Base-by-base conservation (phyloP, 2,329 filamentous ascomycete genomes). In the Aspergillus cejpii region DNA sequence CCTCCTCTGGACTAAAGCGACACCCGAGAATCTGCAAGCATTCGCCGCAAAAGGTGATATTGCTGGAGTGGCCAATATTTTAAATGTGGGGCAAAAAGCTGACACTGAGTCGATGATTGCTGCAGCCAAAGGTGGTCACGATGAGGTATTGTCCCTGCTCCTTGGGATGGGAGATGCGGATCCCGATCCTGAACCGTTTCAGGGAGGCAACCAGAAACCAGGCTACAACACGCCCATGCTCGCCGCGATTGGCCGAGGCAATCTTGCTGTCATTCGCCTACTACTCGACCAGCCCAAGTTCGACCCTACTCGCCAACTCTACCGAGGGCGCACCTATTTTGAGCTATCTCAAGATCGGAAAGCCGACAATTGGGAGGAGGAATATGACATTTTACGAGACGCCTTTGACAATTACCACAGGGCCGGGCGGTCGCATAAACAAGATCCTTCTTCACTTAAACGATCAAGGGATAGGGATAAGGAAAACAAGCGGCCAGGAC, bases 141-240 rank as follows among this genome's bases (percentile, higher is more conserved):
- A 90, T 56, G 80, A 91, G 45, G 85, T 94, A 19, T 80, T 95
- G 49, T 87, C 90, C 59, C 77, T 95, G 21, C 67, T 89, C 39
- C 67, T 88, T 33, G 84, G 83, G 6, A 71, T 88, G 52, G 84
- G 84, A 2, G 73, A 76, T 39, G 76, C 79, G 14, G 75, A 84
- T 56, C 75, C 79, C 6, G 87, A 92, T 56, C 88, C 88, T 24
- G 73, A 77, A 5, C 79, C 86, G 10, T 67, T 89, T 37, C 59
- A 73, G 6, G 65, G 64, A 12, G 53, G 55, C 38, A 71, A 72
- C 47, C 75, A 76, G 23, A 73, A 79, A 47, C 69, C 76, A 33
- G 89, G 92, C 45, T 83, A 86, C 58, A 85, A 90, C 41, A 97
- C 91, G 1, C 92, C 92, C 1, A 94, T 98, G 74, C 78, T 96